These are phyloP conservation scores for Stagonosporopsis vannaccii DNA, from an alignment of 2,329 filamentous ascomycete species.

Conservation along the genomic window DNA sequence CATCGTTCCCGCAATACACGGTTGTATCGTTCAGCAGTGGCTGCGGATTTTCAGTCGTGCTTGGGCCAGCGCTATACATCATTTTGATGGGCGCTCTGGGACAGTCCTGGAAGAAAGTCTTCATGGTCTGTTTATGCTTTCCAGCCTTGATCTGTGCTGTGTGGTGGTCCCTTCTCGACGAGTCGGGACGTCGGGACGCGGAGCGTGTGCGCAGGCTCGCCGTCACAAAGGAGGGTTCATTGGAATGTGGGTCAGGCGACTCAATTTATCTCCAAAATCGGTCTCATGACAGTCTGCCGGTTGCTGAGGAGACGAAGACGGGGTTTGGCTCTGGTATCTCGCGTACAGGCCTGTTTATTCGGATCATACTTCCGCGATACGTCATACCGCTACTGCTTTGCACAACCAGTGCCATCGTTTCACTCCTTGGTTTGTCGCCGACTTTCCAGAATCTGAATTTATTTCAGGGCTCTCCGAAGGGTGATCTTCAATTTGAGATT, in stretches of 20 bases:
- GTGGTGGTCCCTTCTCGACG: not conserved
- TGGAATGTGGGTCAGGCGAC: not conserved
- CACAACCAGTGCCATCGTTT: not conserved
- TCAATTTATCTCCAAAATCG: not conserved
- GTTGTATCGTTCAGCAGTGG: not conserved
- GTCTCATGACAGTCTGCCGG: not conserved
- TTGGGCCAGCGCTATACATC: not conserved
- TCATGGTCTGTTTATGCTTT: not conserved
- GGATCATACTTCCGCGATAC: not conserved
- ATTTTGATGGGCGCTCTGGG: not conserved
- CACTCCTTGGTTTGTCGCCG: not conserved
- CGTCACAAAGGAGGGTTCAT: not conserved
- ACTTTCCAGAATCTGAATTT: not conserved
- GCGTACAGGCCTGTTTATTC: not conserved
- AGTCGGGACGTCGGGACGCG: not conserved
- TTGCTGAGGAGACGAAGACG: not conserved
- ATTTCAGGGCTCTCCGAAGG: not conserved
- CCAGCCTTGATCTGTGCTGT: not conserved
- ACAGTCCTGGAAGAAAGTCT: not conserved
- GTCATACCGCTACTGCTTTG: not conserved
- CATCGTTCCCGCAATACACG: not conserved
- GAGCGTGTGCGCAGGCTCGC: not conserved
- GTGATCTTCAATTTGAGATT: not conserved
- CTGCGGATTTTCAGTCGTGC: not conserved
- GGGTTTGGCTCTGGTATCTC: not conserved